phyloP scores from a whole-genome alignment of 192 early-diverging fungal genomes.

The Spinellus fusiger region DNA sequence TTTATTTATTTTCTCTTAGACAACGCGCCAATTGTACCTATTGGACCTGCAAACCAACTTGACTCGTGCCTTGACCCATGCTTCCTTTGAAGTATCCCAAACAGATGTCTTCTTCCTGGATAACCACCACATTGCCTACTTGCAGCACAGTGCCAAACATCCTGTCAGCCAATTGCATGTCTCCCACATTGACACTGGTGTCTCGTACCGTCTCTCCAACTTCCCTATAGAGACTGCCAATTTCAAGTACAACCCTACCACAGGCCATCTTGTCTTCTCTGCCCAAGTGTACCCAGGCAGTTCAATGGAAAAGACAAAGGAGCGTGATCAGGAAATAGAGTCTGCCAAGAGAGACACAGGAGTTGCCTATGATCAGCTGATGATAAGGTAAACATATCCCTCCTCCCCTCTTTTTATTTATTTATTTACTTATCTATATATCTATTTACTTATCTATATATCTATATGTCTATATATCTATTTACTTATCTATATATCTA shows the following conservation, averaged over 20 bases:
- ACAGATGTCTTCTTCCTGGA: constrained; percentile 45
- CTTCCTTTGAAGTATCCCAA: constrained; percentile 32
- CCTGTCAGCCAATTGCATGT: constrained; percentile 41
- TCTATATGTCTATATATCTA: background rate
- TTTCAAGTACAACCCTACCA: constrained; percentile 48
- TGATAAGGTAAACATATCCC: constrained; percentile 46
- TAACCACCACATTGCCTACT: constrained; percentile 36
- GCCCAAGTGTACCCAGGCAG: constrained; percentile 56
- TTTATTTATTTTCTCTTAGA: constrained; percentile 32
- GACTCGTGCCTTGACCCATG: constrained; percentile 37
- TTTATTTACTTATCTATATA: background rate
- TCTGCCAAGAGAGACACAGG: constrained; percentile 50
- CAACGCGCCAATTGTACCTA: constrained; percentile 46
- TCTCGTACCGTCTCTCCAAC: constrained; percentile 39
- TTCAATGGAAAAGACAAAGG: constrained; percentile 48
- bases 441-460: background rate
- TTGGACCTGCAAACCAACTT: constrained; percentile 35
- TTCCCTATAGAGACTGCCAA: constrained; percentile 51
- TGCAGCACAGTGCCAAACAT: constrained; percentile 15
- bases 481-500: background rate
- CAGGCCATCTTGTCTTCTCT: constrained; percentile 55
- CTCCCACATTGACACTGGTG: constrained; percentile 15
- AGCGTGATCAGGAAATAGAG: constrained; percentile 39
- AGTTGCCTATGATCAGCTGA: constrained; percentile 60
- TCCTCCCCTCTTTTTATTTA: background rate